Evolutionary conservation across 1,139 yeast genomes (phyloP).

Genomic region (Yamadazyma membranifaciens): DNA sequence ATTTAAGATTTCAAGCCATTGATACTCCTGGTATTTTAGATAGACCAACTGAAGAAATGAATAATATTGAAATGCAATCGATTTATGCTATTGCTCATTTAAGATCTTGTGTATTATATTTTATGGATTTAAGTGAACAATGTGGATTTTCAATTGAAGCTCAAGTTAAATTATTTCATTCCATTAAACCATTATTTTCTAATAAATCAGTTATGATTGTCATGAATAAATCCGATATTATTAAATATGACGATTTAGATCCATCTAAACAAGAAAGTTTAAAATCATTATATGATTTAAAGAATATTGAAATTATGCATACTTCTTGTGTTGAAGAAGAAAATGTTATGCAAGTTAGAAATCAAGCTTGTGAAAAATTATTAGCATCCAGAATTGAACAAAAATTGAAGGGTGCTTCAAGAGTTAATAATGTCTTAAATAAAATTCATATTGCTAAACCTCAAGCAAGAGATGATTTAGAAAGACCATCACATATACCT

Average conservation of each 20-base stretch:
- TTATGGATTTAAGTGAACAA: constrained; percentile 98
- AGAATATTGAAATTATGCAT: constrained; percentile 90
- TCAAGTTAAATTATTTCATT: constrained; percentile 94
- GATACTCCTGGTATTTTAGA: constrained; percentile 99
- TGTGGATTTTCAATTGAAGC: constrained; percentile 98
- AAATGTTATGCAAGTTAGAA: constrained; percentile 93
- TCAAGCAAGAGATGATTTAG: constrained; percentile 79
- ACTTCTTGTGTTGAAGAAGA: constrained; percentile 94
- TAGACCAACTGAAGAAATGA: constrained; percentile 99
- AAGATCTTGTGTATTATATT: constrained; percentile 92
- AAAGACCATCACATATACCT: constrained; percentile 79
- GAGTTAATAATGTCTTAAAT: constrained; percentile 86
- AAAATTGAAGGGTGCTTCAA: constrained; percentile 89
- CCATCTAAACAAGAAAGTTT: constrained; percentile 72
- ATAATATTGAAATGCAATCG: constrained; percentile 98
- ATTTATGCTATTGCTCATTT: constrained; percentile 98
- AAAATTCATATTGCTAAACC: constrained; percentile 96
- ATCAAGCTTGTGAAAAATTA: constrained; percentile 94
- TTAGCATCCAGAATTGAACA: constrained; percentile 95
- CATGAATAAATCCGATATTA: constrained; percentile 90
- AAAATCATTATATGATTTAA: constrained; percentile 56
- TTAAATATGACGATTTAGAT: constrained; percentile 79
- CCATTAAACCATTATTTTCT: constrained; percentile 94
- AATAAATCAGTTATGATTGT: constrained; percentile 96
- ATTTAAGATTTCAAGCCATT: constrained; percentile 95